phyloP scores from a whole-genome alignment of 176 grass and related monocot genomes.

The Phragmites australis region DNA sequence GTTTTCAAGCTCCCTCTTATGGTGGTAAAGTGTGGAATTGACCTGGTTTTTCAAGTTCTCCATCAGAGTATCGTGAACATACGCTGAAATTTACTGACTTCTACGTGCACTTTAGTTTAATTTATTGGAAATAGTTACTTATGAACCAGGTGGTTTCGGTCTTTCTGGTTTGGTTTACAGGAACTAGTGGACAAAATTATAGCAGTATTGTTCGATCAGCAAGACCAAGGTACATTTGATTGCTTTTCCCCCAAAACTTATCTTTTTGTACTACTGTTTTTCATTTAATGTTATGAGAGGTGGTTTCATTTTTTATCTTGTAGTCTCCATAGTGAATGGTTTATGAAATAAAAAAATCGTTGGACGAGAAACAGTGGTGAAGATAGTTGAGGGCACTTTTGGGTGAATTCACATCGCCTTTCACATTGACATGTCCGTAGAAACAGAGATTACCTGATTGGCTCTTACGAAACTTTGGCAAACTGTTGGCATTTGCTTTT shows the following conservation, averaged over 20 bases:
- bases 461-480: slow-evolving; percentile 16
- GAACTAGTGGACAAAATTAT: slow-evolving; percentile 66
- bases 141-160: background rate
- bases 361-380: slow-evolving; percentile 50
- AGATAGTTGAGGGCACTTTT: slow-evolving; percentile 75
- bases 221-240: slow-evolving; percentile 48
- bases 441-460: background rate
- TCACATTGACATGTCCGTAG: background rate
- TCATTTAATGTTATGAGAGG: background rate
- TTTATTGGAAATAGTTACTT: slow-evolving; percentile 1
- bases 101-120: slow-evolving; percentile 3
- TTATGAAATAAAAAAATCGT: slow-evolving; percentile 34
- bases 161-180: slow-evolving; percentile 40
- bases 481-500: slow-evolving; percentile 26
- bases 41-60: background rate
- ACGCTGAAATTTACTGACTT: background rate
- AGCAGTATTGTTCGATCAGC: slow-evolving; percentile 50
- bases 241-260: background rate
- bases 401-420: slow-evolving; percentile 41
- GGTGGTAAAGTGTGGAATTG: background rate
- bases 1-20: slow-evolving; percentile 3
- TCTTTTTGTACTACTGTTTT: background rate
- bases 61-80: background rate
- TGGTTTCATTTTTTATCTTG: slow-evolving; percentile 23
- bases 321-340: slow-evolving; percentile 44